A percentile compares a stretch with the other conserved stretches of the same genome.
These are phyloP conservation scores for Starmerella scarabaei DNA, from an alignment of 805 yeast genomes.

Conservation along the genomic window DNA sequence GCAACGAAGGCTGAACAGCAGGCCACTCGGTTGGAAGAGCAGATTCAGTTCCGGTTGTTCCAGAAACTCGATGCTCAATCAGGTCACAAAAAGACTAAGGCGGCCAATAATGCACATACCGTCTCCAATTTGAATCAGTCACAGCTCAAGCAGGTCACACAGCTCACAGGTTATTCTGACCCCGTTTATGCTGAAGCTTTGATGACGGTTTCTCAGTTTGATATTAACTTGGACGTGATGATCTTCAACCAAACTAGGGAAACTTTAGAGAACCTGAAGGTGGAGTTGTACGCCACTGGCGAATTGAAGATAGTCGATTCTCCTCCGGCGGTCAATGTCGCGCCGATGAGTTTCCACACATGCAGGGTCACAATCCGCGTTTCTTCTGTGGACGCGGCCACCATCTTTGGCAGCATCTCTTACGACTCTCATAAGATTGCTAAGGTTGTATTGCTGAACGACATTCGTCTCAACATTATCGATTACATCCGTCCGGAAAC, in stretches of 20 bases:
- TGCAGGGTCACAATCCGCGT: slow-evolving; percentile 83
- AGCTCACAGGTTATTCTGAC: slow-evolving; percentile 94
- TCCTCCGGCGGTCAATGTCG: slow-evolving; percentile 78
- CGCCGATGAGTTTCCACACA: slow-evolving; percentile 95
- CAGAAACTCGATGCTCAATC: slow-evolving; percentile 7
- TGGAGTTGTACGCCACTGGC: slow-evolving; percentile 92
- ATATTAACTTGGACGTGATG: slow-evolving; percentile 84
- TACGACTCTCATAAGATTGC: slow-evolving; percentile 93
- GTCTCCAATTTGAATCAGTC: slow-evolving; percentile 34
- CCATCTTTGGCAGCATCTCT: slow-evolving; percentile 90
- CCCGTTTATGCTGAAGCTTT: slow-evolving; percentile 97
- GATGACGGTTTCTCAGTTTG: slow-evolving; percentile 91
- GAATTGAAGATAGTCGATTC: slow-evolving; percentile 89
- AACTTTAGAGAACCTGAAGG: slow-evolving; percentile 79
- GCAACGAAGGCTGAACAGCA: slow-evolving; percentile 40
- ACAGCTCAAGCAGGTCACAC: slow-evolving; percentile 75
- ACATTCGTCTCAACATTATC: slow-evolving; percentile 91
- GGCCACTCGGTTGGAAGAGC: slow-evolving; percentile 28
- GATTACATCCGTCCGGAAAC: slow-evolving; percentile 94
- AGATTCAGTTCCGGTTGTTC: slow-evolving; percentile 21
- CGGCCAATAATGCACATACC: background rate
- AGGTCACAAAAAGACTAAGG: background rate
- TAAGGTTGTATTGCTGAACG: slow-evolving; percentile 84
- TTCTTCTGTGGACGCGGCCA: slow-evolving; percentile 95
- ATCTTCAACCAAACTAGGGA: slow-evolving; percentile 85